Conservation (phyloP, 495 filamentous ascomycete genomes). For the Tirmania nivea region DNA sequence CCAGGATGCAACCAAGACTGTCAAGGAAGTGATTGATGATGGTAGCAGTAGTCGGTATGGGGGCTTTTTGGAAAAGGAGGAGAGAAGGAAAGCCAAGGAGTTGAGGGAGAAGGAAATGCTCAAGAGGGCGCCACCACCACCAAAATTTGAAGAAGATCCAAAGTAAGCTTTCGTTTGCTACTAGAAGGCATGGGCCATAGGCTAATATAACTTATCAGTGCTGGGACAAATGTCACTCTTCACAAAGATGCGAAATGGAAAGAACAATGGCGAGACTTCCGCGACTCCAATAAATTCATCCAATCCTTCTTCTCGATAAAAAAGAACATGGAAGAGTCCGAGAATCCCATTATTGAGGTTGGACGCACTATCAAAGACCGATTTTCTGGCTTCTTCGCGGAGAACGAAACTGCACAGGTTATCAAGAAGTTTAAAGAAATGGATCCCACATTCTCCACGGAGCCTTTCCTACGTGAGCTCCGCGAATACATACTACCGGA, state of each 20-base stretch:
- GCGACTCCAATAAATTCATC: constrained; percentile 68
- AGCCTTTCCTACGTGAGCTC: constrained; percentile 80
- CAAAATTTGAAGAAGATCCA: constrained; percentile 51
- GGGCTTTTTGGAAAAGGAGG: constrained; percentile 89
- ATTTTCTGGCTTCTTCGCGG: constrained; percentile 86
- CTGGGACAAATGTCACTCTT: constrained; percentile 77
- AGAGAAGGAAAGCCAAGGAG: constrained; percentile 56
- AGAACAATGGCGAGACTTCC: constrained; percentile 84
- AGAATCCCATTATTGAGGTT: constrained; percentile 83
- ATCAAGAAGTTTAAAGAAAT: constrained; percentile 96
- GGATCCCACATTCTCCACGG: constrained; percentile 86
- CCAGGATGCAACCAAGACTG: constrained; percentile 44
- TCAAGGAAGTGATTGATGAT: constrained; percentile 92
- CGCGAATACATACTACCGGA: constrained; percentile 96
- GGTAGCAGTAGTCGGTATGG: constrained; percentile 90
- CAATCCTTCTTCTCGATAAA: constrained; percentile 71
- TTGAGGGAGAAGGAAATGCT: constrained; percentile 39
- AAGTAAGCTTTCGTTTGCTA: constrained; percentile 38
- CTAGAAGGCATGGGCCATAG: neutral
- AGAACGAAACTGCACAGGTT: constrained; percentile 90
- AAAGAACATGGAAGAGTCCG: constrained; percentile 74
- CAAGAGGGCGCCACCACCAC: constrained; percentile 26
- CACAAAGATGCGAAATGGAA: constrained; percentile 96
- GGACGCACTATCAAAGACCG: constrained; percentile 84
- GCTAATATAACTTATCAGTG: constrained; percentile 30